Evolutionary conservation across 305 asterid genomes (phyloP), one percentile per base, ranked within the genome.

Genomic region (Fraxinus latifolia): DNA sequence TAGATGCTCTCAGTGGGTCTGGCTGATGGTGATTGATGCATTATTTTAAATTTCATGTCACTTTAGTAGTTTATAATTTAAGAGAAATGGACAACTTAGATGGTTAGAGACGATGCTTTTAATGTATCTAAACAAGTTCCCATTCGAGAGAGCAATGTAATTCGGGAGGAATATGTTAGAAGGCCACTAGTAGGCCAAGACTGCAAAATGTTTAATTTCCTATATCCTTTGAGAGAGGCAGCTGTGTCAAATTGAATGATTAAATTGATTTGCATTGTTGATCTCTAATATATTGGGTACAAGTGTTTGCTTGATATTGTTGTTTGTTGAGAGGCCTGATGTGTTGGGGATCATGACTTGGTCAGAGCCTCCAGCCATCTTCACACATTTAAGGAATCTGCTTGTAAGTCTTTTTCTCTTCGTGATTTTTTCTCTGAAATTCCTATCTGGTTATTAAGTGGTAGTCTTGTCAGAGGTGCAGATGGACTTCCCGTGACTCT

Each of bases 241-340:
- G 39, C 75, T 29, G 21, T 31, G 21, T 74, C 14, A 15, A 42
- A 29, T 34, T 9, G 37, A 37, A 83, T 15, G 27, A 55, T 75
- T 37, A 47, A 36, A 84, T 58, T 21, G 36, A 19, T 36, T 71
- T 7, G 8, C 5, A 9, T 29, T 31, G 42, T 50, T 42, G 9
- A 47, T 75, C 36, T 53, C 79, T 68, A 31, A 68, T 68, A 31
- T 29, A 29, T 31, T 68, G 74, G 74, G 39, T 68, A 68, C 74
- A 68, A 11, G 74, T 68, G 39, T 68, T 68, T 68, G 74, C 19
- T 68, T 68, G 74, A 29, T 29, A 11, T 67, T 23, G 8, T 68
- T 68, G 36, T 27, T 68, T 68, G 19, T 4, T 31, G 68, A 76
- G 67, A 55, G 47, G 73, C 74, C 4, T 73, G 74, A 31, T 5